Base-by-base conservation (phyloP, 2,329 filamentous ascomycete species). In the Fusarium torulosum region DNA sequence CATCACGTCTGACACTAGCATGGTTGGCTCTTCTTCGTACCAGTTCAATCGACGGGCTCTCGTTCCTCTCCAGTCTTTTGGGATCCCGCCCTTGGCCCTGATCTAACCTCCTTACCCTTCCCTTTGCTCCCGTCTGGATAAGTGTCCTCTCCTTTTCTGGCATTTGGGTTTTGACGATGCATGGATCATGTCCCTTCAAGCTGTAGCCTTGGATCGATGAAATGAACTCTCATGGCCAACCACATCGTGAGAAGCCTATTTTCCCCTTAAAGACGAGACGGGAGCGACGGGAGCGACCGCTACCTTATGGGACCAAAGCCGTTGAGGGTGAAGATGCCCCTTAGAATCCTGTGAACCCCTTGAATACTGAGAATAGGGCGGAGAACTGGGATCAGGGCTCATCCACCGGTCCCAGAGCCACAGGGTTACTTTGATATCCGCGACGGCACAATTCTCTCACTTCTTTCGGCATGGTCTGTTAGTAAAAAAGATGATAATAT, bases 1-100 rank as follows among this genome's bases (percentile, higher is more conserved):
- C 74, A 72, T 75, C 71, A 72, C 66, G 59, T 73, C 73, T 66
- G 67, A 73, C 73, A 74, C 73, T 74, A 74, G 70, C 69, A 75
- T 75, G 73, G 73, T 69, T 75, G 54, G 58, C 41, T 67, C 59
- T 66, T 55, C 45, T 67, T 72, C 46, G 57, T 61, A 64, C 58
- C 65, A 64, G 59, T 63, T 51, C 63, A 67, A 67, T 71, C 59
- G 55, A 74, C 50, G 62, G 71, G 67, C 61, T 73, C 47, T 67
- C 49, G 46, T 70, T 63, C 40, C 57, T 71, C 63, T 70, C 59
- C 59, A 66, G 53, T 51, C 51, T 67, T 61, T 69, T 62, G 63
- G 63, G 57, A 62, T 53, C 61, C 61, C 33, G 47, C 62, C 46
- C 54, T 53, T 46, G 58, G 40, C 61, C 63, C 60, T 57, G 47